Evolutionary conservation across 495 filamentous ascomycete species (phyloP).

Genomic region (Parachaetomium inaequale): DNA sequence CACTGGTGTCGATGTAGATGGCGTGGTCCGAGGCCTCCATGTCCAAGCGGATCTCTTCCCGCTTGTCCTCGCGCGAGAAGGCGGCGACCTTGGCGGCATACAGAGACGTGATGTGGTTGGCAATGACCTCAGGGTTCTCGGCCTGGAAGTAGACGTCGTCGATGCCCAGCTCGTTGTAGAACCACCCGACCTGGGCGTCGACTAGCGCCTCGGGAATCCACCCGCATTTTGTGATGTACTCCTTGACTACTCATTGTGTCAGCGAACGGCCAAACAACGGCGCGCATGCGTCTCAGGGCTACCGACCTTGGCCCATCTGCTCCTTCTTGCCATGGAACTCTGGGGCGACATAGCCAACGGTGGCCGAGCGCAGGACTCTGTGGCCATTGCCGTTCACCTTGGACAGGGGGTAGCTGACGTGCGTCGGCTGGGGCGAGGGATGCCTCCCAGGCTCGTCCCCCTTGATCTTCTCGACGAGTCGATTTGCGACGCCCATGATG

Average conservation of each 20-base stretch:
- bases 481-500: constrained; percentile 30
- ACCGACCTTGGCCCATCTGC: constrained; percentile 85
- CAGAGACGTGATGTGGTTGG: constrained; percentile 89
- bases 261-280: constrained; percentile 14
- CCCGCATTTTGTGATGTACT: constrained; percentile 44
- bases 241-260: constrained; percentile 38
- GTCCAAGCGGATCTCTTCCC: constrained; percentile 87
- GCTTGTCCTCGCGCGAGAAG: constrained; percentile 88
- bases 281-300: not conserved
- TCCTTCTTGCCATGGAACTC: constrained; percentile 91
- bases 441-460: constrained; percentile 39
- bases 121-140: constrained; percentile 80
- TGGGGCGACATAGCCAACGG: constrained; percentile 92
- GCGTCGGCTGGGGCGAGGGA: constrained; percentile 89
- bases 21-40: constrained; percentile 94
- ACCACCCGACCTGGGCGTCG: constrained; percentile 84
- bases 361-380: constrained; percentile 75
- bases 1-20: constrained; percentile 97
- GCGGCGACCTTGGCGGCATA: constrained; percentile 98
- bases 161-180: constrained; percentile 95
- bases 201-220: constrained; percentile 86
- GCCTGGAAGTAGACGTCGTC: constrained; percentile 99
- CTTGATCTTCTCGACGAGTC: constrained; percentile 33
- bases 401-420: constrained; percentile 70
- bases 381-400: constrained; percentile 54